Percentiles rank a stretch among this genome's conserved stretches.
These are phyloP conservation scores for Elasticomyces elasticus DNA, from an alignment of 495 filamentous ascomycete species.

Conservation along the genomic window DNA sequence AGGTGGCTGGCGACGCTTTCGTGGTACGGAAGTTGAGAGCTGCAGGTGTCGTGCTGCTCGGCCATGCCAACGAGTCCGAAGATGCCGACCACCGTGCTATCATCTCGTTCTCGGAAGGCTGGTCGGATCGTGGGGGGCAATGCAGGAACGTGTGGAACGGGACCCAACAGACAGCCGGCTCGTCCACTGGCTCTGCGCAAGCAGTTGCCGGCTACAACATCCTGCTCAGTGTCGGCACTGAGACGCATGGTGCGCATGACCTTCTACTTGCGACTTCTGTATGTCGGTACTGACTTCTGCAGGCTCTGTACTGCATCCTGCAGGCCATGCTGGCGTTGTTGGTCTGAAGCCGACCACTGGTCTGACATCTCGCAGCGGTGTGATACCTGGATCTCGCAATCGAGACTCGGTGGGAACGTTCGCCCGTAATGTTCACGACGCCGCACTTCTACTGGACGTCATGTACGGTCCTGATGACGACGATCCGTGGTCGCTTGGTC, in stretches of 20 bases:
- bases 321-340: constrained; percentile 7
- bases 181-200: not conserved
- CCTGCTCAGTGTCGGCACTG: constrained; percentile 8
- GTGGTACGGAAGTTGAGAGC: constrained; percentile 40
- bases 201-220: not conserved
- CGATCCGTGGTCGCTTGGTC: too few species aligned
- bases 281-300: not conserved
- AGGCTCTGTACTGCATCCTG: constrained; percentile 12
- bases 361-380: constrained; percentile 12
- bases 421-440: constrained; percentile 11
- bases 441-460: constrained; percentile 5
- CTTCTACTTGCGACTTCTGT: not conserved
- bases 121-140: constrained; percentile 12
- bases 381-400: constrained; percentile 10
- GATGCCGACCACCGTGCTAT: constrained; percentile 29
- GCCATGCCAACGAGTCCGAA: constrained; percentile 37
- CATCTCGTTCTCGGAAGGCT: constrained; percentile 5
- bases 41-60: constrained; percentile 43
- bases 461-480: constrained; percentile 4
- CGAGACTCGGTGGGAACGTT: constrained; percentile 15
- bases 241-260: constrained; percentile 1
- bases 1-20: constrained; percentile 37
- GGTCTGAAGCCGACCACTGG: constrained; percentile 17
- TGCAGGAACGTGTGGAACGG: constrained; percentile 1
- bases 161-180: not conserved